Conservation (phyloP, 768 basidiomycete genomes). For the Kwoniella shandongensis region DNA sequence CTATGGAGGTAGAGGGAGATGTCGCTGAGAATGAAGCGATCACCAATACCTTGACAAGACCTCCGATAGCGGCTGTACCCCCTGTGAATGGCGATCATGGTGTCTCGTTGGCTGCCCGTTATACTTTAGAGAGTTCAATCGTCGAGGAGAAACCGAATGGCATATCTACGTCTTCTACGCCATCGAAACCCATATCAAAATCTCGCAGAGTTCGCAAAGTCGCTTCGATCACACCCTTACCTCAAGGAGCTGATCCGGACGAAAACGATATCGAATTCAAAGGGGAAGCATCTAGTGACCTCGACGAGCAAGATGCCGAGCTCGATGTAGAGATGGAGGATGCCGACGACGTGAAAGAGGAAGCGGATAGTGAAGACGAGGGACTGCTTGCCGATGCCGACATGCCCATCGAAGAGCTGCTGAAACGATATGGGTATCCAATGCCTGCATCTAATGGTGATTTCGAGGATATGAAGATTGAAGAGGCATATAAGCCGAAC, state of each 20-base stretch:
- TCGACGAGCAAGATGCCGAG: conserved; percentile 53
- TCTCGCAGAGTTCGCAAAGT: conserved; percentile 30
- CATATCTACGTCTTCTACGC: neutral
- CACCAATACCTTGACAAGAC: no score
- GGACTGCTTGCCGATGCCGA: conserved; percentile 55
- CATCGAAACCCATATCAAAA: neutral
- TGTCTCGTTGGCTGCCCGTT: no score
- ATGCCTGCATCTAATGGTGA: conserved; percentile 9
- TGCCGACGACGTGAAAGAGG: conserved; percentile 47
- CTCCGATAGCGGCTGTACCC: neutral
- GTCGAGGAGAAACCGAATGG: neutral
- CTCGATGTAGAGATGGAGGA: conserved; percentile 57
- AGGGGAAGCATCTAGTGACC: conserved; percentile 36
- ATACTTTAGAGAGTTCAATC: no score
- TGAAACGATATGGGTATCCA: conserved; percentile 53
- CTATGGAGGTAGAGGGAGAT: neutral
- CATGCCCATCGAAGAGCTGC: conserved; percentile 55
- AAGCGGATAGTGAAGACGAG: conserved; percentile 53
- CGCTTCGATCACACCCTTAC: conserved; percentile 14
- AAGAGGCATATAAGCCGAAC: neutral
- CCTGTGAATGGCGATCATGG: no score
- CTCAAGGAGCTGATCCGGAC: conserved; percentile 34
- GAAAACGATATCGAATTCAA: conserved; percentile 48
- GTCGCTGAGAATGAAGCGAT: neutral
- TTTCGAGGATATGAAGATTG: conserved; percentile 1